A percentile compares a stretch with the other conserved stretches of the same genome.
Evolutionary conservation across 805 yeast species (phyloP).

Genomic region (Teunomyces tritomae): DNA sequence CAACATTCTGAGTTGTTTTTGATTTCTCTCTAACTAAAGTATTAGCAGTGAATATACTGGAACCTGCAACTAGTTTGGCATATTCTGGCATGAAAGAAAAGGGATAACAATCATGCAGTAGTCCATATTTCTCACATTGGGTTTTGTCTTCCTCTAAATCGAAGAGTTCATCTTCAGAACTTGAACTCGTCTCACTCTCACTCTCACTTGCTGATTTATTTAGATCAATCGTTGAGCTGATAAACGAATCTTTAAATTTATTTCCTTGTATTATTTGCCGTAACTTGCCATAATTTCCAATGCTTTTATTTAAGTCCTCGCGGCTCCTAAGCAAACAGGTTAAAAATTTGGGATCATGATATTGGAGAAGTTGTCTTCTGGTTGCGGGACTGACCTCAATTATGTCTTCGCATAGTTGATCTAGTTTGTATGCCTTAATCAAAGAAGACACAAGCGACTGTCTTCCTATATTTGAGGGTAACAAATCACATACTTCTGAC

Average conservation of each 20-base stretch:
- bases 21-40: conserved; percentile 20
- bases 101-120: conserved; percentile 61
- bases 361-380: conserved; percentile 39
- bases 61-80: conserved; percentile 50
- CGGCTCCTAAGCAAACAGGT: conserved; percentile 33
- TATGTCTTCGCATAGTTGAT: conserved; percentile 20
- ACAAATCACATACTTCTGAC: conserved; percentile 30
- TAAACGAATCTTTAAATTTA: not conserved
- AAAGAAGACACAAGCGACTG: conserved; percentile 43
- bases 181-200: conserved; percentile 6
- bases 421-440: conserved; percentile 40
- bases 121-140: conserved; percentile 38
- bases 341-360: conserved; percentile 49
- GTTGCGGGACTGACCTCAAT: conserved; percentile 24
- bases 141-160: conserved; percentile 9
- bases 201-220: conserved; percentile 4
- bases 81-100: conserved; percentile 56
- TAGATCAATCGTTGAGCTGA: not conserved
- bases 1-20: conserved; percentile 30
- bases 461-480: conserved; percentile 56
- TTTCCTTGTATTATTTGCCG: not conserved
- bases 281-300: conserved; percentile 2
- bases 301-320: conserved; percentile 10
- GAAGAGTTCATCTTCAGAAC: conserved; percentile 10
- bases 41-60: conserved; percentile 51